Evolutionary conservation across 495 filamentous ascomycete genomes (phyloP).

Genomic region (Penicillium bialowiezense): DNA sequence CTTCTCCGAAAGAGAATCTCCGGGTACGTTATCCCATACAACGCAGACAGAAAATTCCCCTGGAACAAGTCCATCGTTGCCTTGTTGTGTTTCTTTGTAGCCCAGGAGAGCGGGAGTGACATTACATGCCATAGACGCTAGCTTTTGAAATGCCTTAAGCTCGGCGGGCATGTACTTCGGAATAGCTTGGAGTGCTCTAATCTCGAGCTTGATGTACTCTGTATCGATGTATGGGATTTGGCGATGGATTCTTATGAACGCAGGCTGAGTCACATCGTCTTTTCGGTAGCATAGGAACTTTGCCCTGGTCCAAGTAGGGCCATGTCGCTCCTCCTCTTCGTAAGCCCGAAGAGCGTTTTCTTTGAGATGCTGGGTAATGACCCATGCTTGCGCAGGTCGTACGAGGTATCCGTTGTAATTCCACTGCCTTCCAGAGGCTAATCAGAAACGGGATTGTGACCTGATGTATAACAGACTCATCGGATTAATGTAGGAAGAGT

Average conservation of each 20-base stretch:
- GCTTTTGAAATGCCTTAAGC: constrained; percentile 8
- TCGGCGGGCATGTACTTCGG: constrained; percentile 10
- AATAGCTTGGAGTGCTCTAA: constrained; percentile 8
- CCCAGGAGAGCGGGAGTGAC: constrained; percentile 14
- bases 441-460: not conserved
- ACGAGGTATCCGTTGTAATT: not conserved
- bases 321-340: not conserved
- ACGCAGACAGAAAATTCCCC: constrained; percentile 14
- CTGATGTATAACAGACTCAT: not conserved
- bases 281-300: not conserved
- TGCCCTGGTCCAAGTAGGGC: not conserved
- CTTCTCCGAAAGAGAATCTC: constrained; percentile 15
- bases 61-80: constrained; percentile 11
- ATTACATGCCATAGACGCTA: constrained; percentile 10
- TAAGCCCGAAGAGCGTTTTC: not conserved
- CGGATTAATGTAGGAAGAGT: too few relatives aligned
- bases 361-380: not conserved
- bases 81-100: constrained; percentile 13
- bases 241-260: not conserved
- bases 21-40: constrained; percentile 20
- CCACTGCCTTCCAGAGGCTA: not conserved
- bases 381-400: not conserved
- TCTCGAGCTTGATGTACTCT: not conserved
- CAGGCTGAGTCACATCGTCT: not conserved
- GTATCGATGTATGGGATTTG: not conserved